These are phyloP conservation scores for Geotrichum histeridarum DNA, from an alignment of 1,139 yeast genomes.

Conservation along the genomic window DNA sequence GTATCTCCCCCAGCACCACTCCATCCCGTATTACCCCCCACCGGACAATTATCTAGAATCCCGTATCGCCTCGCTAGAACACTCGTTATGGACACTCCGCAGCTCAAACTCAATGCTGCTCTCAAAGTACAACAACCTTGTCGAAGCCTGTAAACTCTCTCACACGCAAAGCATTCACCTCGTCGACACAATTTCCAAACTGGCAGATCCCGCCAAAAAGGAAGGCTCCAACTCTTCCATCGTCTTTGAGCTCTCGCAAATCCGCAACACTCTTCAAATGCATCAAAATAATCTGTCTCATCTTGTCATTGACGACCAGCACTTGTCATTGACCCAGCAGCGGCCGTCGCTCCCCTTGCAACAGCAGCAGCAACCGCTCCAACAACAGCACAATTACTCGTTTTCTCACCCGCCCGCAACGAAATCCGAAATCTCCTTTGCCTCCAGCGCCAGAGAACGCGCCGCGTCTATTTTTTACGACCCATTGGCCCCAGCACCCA, in stretches of 20 bases:
- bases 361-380: not conserved
- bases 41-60: constrained; percentile 19
- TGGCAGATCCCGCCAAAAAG: not conserved
- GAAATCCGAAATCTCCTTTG: constrained; percentile 20
- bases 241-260: constrained; percentile 15
- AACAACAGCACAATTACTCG: not conserved
- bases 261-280: constrained; percentile 19
- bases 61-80: constrained; percentile 26
- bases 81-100: constrained; percentile 19
- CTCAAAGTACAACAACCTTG: constrained; percentile 13
- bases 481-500: constrained; percentile 28
- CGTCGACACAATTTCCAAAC: constrained; percentile 13
- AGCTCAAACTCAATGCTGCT: constrained; percentile 13
- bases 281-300: constrained; percentile 10
- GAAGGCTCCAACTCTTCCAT: not conserved
- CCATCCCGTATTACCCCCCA: constrained; percentile 16
- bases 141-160: constrained; percentile 16
- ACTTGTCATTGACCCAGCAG: not conserved
- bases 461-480: constrained; percentile 31
- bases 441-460: constrained; percentile 30
- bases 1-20: constrained; percentile 17
- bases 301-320: constrained; percentile 2
- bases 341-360: constrained; percentile 1
- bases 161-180: constrained; percentile 15
- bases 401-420: constrained; percentile 13